phyloP scores from a whole-genome alignment of 2,329 filamentous ascomycete species.

The Apiospora pterosperma region DNA sequence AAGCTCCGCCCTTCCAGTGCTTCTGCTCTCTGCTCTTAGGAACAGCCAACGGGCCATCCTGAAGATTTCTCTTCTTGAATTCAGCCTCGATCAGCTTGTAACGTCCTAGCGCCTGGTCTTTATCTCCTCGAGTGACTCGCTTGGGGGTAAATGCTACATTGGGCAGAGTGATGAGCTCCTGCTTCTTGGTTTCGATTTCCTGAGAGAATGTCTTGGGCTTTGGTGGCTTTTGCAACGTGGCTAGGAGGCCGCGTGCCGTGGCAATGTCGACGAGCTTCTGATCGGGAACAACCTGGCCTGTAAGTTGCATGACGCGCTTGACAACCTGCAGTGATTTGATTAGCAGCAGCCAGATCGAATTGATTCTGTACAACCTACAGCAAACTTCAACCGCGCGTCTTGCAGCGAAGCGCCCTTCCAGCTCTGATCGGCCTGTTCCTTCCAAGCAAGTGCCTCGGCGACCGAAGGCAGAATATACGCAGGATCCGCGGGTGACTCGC shows the following conservation, averaged over 20 bases:
- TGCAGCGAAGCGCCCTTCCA: slow-evolving; percentile 58
- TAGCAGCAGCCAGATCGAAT: not conserved
- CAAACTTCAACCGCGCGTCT: slow-evolving; percentile 65
- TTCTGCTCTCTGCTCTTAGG: slow-evolving; percentile 38
- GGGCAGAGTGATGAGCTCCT: slow-evolving; percentile 39
- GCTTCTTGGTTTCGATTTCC: slow-evolving; percentile 41
- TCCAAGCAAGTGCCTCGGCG: slow-evolving; percentile 39
- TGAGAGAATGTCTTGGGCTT: slow-evolving; percentile 63
- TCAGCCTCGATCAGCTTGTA: slow-evolving; percentile 79
- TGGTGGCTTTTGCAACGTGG: slow-evolving; percentile 48
- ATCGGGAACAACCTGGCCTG: slow-evolving; percentile 74
- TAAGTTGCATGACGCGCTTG: slow-evolving; percentile 79
- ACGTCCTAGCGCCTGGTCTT: slow-evolving; percentile 67
- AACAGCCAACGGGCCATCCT: slow-evolving; percentile 42
- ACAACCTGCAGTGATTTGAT: slow-evolving; percentile 54
- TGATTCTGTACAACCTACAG: slow-evolving; percentile 50
- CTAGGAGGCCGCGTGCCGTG: slow-evolving; percentile 53
- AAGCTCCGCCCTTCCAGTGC: not conserved
- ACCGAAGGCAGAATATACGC: slow-evolving; percentile 17
- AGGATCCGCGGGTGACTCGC: not conserved
- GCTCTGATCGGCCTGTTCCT: slow-evolving; percentile 45
- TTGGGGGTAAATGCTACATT: slow-evolving; percentile 69
- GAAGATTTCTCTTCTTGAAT: slow-evolving; percentile 57
- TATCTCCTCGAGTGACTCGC: slow-evolving; percentile 67
- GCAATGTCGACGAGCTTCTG: slow-evolving; percentile 55